These are phyloP conservation scores for Ceratocystiopsis minuta DNA, from an alignment of 2,329 filamentous ascomycete species.

Conservation along the genomic window DNA sequence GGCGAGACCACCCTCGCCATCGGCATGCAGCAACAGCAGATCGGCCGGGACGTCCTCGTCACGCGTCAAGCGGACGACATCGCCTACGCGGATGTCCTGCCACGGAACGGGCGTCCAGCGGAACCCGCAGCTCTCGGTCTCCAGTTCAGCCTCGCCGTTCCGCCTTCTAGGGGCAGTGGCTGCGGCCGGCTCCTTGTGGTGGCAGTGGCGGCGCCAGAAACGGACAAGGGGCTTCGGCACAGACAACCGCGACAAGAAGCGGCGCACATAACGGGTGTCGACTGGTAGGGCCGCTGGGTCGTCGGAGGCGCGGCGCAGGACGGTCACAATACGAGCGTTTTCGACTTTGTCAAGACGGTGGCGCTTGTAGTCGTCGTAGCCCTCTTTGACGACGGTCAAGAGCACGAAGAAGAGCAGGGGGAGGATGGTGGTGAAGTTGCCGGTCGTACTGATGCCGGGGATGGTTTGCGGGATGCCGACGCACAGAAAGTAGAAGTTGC, in stretches of 20 bases:
- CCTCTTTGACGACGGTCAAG: constrained; percentile 70
- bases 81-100: constrained; percentile 30
- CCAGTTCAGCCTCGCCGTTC: constrained; percentile 1
- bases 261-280: background rate
- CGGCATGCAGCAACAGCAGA: constrained; percentile 57
- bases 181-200: background rate
- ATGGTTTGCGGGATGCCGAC: constrained; percentile 73
- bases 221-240: background rate
- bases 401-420: constrained; percentile 59
- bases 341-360: constrained; percentile 69
- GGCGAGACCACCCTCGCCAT: constrained; percentile 60
- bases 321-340: constrained; percentile 38
- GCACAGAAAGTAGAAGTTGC: constrained; percentile 76
- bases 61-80: constrained; percentile 33
- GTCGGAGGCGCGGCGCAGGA: constrained; percentile 17
- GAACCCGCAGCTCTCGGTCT: constrained; percentile 24
- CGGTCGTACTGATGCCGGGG: constrained; percentile 58
- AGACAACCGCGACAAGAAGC: too few species aligned
- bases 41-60: constrained; percentile 75
- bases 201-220: too few species aligned
- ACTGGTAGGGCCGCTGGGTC: background rate
- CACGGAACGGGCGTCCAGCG: constrained; percentile 33
- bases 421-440: constrained; percentile 55
- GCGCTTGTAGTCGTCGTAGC: constrained; percentile 67
- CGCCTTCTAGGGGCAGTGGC: background rate